Percentiles rank a stretch among this genome's conserved stretches.
phyloP scores from a whole-genome alignment of 2,329 filamentous ascomycete genomes.

The Blastomyces gilchristii region DNA sequence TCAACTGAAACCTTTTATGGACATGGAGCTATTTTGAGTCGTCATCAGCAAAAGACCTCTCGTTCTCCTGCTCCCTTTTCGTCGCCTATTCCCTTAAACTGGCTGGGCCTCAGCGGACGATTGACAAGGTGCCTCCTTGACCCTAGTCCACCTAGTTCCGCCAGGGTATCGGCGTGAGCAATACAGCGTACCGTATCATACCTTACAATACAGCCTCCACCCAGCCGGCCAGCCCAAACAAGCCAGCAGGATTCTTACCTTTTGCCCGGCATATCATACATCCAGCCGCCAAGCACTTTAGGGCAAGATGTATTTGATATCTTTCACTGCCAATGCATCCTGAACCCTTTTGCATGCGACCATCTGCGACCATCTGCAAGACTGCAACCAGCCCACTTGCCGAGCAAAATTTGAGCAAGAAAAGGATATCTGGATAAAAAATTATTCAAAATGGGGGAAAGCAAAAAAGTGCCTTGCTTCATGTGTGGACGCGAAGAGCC shows the following conservation, averaged over 20 bases:
- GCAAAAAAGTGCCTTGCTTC: background rate
- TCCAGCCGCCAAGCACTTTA: background rate
- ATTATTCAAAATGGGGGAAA: background rate
- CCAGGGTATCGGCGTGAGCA: conserved; percentile 1
- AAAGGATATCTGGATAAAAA: background rate
- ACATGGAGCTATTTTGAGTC: background rate
- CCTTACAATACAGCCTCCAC: conserved; percentile 1
- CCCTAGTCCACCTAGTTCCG: background rate
- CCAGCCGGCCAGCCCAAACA: background rate
- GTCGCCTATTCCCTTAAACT: background rate
- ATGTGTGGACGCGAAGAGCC: background rate
- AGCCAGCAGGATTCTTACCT: background rate
- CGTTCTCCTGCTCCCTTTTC: background rate
- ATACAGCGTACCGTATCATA: conserved; percentile 6
- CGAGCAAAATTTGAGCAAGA: background rate
- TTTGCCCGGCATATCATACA: background rate
- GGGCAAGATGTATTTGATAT: background rate
- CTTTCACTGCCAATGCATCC: conserved; percentile 4
- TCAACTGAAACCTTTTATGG: conserved; percentile 4
- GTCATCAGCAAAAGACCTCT: background rate
- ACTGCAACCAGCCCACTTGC: conserved; percentile 10
- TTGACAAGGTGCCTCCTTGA: conserved; percentile 2
- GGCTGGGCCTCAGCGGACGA: background rate
- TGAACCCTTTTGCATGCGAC: conserved; percentile 10
- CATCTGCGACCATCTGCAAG: conserved; percentile 13